Evolutionary conservation across 371 early-diverging fungal species (phyloP).

Genomic region (Actinomortierella ambigua): DNA sequence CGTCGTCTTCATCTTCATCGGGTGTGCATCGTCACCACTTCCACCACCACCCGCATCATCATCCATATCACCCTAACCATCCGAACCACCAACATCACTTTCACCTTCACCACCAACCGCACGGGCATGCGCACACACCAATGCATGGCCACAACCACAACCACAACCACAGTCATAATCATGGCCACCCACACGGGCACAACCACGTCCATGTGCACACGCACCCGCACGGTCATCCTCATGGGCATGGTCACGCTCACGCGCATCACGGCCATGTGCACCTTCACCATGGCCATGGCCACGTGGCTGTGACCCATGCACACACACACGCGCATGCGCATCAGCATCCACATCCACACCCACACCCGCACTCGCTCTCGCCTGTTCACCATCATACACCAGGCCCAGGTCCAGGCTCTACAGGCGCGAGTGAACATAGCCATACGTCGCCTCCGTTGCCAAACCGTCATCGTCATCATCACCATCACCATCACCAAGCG

Average conservation of each 20-base stretch:
- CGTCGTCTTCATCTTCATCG: not conserved
- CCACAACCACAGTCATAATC: slow-evolving; percentile 11
- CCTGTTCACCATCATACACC: too few relatives aligned
- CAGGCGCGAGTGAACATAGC: too few relatives aligned
- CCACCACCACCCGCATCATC: slow-evolving; percentile 45
- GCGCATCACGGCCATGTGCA: slow-evolving; percentile 12
- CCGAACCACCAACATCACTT: slow-evolving; percentile 49
- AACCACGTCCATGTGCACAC: not conserved
- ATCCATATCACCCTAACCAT: slow-evolving; percentile 45
- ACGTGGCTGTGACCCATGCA: not conserved
- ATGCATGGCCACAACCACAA: slow-evolving; percentile 2
- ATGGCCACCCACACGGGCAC: slow-evolving; percentile 11
- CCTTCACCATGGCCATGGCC: slow-evolving; percentile 6
- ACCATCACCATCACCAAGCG: too few relatives aligned
- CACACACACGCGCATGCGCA: not conserved
- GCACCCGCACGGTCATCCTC: slow-evolving; percentile 1
- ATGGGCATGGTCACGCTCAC: slow-evolving; percentile 6
- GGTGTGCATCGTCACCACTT: slow-evolving; percentile 39
- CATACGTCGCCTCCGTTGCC: too few relatives aligned
- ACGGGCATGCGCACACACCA: too few relatives aligned
- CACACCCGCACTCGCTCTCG: too few relatives aligned
- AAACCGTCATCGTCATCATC: too few relatives aligned
- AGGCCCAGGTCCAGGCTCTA: too few relatives aligned
- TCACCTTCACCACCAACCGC: slow-evolving; percentile 28
- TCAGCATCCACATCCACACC: too few relatives aligned